Evolutionary conservation across 2,329 filamentous ascomycete species (phyloP).

Genomic region (Lecanosticta acicola): DNA sequence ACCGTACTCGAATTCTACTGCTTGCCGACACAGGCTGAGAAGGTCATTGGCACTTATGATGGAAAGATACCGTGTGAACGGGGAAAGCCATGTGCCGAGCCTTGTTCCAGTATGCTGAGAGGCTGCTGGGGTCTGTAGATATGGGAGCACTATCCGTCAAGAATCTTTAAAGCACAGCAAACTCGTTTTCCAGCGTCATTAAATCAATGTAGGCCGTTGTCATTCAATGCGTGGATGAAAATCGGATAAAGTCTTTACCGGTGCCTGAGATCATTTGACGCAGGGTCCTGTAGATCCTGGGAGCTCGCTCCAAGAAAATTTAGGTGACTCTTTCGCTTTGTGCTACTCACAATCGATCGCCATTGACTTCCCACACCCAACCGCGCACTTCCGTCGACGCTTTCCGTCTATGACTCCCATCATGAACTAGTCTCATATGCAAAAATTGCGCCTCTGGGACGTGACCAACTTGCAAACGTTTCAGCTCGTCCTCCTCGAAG

Average conservation of each 20-base stretch:
- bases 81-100: slow-evolving; percentile 94
- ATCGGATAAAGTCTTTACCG: neutral
- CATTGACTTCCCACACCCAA: slow-evolving; percentile 8
- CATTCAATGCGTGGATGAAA: neutral
- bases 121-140: slow-evolving; percentile 28
- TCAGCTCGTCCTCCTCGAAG: slow-evolving; percentile 22
- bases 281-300: neutral
- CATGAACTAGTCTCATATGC: slow-evolving; percentile 19
- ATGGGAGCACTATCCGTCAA: slow-evolving; percentile 17
- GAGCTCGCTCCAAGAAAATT: neutral
- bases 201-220: neutral
- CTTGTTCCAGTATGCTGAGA: slow-evolving; percentile 26
- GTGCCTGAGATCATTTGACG: neutral
- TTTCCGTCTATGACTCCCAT: neutral
- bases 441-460: slow-evolving; percentile 30
- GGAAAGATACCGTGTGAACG: slow-evolving; percentile 87
- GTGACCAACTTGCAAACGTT: slow-evolving; percentile 25
- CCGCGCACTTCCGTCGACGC: neutral
- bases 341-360: no score
- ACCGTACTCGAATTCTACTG: slow-evolving; percentile 15
- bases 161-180: slow-evolving; percentile 13
- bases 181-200: no score
- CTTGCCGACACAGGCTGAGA: slow-evolving; percentile 23
- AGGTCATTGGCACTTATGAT: slow-evolving; percentile 78
- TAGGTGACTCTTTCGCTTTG: slow-evolving; percentile 8